Base-by-base conservation (phyloP, 345 rosid species). In the Eucalyptus curtisii region DNA sequence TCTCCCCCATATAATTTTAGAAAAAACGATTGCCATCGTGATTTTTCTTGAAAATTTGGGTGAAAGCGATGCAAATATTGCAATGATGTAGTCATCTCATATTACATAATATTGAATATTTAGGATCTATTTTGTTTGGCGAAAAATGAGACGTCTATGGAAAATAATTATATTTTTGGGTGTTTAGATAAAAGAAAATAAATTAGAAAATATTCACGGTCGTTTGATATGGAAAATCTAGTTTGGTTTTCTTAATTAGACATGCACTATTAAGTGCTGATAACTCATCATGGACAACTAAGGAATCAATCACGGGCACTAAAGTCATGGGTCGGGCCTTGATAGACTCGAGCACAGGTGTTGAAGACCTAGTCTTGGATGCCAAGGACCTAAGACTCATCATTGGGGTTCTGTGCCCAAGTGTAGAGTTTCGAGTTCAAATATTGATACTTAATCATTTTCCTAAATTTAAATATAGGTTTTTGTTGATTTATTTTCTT, bases 101-200 rank as follows among this genome's bases (percentile, higher is more conserved):
- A 19, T 3, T 37, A 19, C 12, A 2, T 19, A 20, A 71, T 33
- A 17, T 71, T 11, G 2, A 22, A 22, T 55, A 24, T 55, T 55
- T 22, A 55, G 1, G 27, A 20, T 55, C 30, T 24, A 55, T 55
- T 22, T 2, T 24, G 11, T 55, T 17, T 55, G 5, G 5, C 5
- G 0, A 53, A 53, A 8, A 53, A 52, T 17, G 0, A 1, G 1
- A 17, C 1, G 0, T 52, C 0, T 1, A 0, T 19, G 5, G 0
- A 0, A 55, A 9, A 55, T 55, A 1, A 22, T 22, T 20, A 24
- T 55, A 22, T 55, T 55, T 53, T 53, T 2, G 0, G 8, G 11
- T 22, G 1, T 53, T 53, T 0, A 3, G 5, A 19, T 7, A 20
- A 53, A 22, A 9, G 6, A 55, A 55, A 55, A 24, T 55, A 11